Evolutionary conservation across 768 basidiomycete species (phyloP), one percentile per base, ranked within the genome.

Genomic region (Galerina sulciceps): DNA sequence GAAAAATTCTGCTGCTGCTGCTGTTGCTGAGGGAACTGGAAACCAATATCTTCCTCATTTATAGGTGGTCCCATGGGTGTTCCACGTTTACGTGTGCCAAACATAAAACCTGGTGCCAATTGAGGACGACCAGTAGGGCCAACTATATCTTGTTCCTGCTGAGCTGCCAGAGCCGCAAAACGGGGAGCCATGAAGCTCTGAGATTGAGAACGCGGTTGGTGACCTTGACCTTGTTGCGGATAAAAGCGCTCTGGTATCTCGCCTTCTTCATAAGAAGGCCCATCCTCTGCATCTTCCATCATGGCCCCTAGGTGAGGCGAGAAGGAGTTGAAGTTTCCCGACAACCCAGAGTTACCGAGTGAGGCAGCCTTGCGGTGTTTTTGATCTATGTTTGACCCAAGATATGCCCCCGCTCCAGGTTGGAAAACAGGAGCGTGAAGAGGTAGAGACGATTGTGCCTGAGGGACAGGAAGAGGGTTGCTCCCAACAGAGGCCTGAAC

Each of bases 71-170:
- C 89, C 75, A 89, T 79, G 11, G 84, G 80, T 22, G 80, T 76
- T 36, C 79, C 74, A 40, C 80, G 78, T 68, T 83, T 86, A 23
- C 86, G 78, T 55, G 87, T 85, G 48, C 94, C 95, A 71, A 96
- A 97, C 81, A 89, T 93, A 75, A 97, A 96, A 48, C 82, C 81
- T n/a, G 94, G 94, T 10, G 93, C 93, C 38, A 96, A 85, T 70
- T 95, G 93, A 38, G 93, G 94, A 61, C 94, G 87, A 44, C 92
- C 89, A 26, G 89, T 83, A 14, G 91, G 85, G 34, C 91, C 88
- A 49, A 90, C 66, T 56, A 77, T 43, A 61, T 90, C 86, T 61
- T 91, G 84, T 61, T 92, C 87, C 70, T 90, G 88, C 65, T 88
- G 89, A 36, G 83, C 86, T 38, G 87, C 91, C 65, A 88, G 80